phyloP scores from a whole-genome alignment of 2,329 filamentous ascomycete genomes.

The Graphilbum sp. region DNA sequence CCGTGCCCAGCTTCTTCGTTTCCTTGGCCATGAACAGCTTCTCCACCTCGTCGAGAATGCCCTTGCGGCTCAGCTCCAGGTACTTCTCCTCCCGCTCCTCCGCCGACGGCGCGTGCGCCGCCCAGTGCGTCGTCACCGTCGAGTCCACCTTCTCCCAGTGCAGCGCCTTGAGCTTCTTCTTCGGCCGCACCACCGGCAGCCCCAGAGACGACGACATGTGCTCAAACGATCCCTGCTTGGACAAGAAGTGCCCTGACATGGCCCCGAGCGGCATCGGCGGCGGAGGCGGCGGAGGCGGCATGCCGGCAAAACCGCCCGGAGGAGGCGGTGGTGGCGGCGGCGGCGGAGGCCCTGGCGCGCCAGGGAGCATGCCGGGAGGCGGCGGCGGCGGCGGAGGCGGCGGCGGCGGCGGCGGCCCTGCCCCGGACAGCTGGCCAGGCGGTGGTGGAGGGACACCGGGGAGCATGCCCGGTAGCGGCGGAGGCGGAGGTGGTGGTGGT shows the following conservation, averaged over 20 bases:
- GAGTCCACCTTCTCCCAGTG: conserved; percentile 99
- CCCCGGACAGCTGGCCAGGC: conserved; percentile 21
- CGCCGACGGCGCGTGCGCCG: conserved; percentile 66
- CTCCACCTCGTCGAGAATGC: conserved; percentile 93
- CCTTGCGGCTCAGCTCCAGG: conserved; percentile 78
- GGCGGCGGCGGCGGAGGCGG: conserved; percentile 18
- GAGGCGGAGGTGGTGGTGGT: conserved; percentile 30
- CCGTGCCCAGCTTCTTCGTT: conserved; percentile 68
- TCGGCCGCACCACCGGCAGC: conserved; percentile 70
- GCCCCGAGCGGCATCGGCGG: conserved; percentile 36
- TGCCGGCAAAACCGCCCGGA: conserved; percentile 17
- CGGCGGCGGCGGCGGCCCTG: conserved; percentile 12
- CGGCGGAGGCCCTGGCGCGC: conserved; percentile 15
- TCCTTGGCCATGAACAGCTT: conserved; percentile 96
- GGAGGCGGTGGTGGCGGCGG: conserved; percentile 20
- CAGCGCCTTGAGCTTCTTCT: conserved; percentile 98
- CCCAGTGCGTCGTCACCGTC: conserved; percentile 85
- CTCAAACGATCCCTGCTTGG: conserved; percentile 40
- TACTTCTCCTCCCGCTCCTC: conserved; percentile 93
- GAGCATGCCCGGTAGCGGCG: conserved; percentile 19
- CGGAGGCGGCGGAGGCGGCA: conserved; percentile 20
- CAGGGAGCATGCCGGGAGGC: conserved; percentile 23
- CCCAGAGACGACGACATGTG: conserved; percentile 39
- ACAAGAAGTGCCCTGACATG: conserved; percentile 61
- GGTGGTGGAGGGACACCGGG: conserved; percentile 13